Percentiles rank a stretch among this genome's conserved stretches.
phyloP scores from a whole-genome alignment of 495 filamentous ascomycete species.

The Tuber brumale region DNA sequence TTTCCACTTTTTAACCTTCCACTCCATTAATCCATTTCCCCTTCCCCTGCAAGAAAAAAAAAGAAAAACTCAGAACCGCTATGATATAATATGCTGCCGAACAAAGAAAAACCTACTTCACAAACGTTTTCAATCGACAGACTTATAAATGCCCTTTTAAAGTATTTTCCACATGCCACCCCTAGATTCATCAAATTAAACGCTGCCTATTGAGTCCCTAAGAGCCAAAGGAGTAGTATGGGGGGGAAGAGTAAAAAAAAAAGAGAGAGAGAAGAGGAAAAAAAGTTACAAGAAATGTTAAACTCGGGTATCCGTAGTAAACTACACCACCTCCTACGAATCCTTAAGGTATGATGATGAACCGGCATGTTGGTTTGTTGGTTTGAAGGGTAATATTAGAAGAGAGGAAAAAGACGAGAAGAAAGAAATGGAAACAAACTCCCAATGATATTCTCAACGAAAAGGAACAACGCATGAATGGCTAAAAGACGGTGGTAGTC shows the following conservation, averaged over 20 bases:
- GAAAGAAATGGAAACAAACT: slow-evolving; percentile 18
- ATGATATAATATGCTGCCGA: not conserved
- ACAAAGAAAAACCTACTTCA: not conserved
- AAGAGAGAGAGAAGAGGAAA: too few relatives aligned
- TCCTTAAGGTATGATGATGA: not conserved
- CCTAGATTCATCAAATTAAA: slow-evolving; percentile 10
- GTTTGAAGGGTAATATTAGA: slow-evolving; percentile 6
- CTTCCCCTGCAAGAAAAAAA: not conserved
- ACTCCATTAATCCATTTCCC: not conserved
- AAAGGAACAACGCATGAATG: slow-evolving; percentile 6
- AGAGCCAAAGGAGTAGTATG: not conserved
- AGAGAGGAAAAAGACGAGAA: slow-evolving; percentile 2
- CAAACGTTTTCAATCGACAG: not conserved
- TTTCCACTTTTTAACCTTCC: not conserved
- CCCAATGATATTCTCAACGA: slow-evolving; percentile 19
- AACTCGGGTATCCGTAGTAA: not conserved
- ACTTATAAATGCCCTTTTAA: not conserved
- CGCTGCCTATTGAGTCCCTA: not conserved
- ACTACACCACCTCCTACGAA: not conserved
- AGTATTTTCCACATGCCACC: not conserved
- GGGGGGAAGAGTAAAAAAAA: slow-evolving; percentile 7
- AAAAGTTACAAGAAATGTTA: not conserved
- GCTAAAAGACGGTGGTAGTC: not conserved
- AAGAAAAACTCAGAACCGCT: not conserved
- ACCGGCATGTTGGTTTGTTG: not conserved